Evolutionary conservation across 495 filamentous ascomycete species (phyloP).

Genomic region (Penicillium antarcticum): DNA sequence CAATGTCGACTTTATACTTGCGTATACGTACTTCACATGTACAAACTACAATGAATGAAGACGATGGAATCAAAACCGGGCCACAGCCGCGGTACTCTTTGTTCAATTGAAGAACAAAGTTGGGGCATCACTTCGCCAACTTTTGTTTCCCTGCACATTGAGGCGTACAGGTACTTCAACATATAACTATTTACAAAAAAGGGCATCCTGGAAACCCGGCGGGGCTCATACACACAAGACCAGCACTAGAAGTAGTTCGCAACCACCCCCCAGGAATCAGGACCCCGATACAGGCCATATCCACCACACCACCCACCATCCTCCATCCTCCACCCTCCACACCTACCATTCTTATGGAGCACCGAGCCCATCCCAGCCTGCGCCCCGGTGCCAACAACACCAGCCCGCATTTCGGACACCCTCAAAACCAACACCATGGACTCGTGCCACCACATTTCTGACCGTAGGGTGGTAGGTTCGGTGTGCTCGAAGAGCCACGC

Average conservation of each 20-base stretch:
- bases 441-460: conserved; percentile 21
- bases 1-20: no score
- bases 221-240: not conserved
- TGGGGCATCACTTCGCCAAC: no score
- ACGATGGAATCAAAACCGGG: no score
- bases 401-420: conserved; percentile 18
- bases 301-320: conserved; percentile 11
- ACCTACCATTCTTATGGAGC: conserved; percentile 25
- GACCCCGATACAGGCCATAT: not conserved
- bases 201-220: not conserved
- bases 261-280: conserved; percentile 1
- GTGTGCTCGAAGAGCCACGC: conserved; percentile 41
- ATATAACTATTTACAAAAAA: not conserved
- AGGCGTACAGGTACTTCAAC: no score
- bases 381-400: conserved; percentile 29
- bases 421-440: conserved; percentile 31
- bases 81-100: no score
- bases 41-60: no score
- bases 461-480: conserved; percentile 36
- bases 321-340: no score
- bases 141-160: no score
- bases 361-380: conserved; percentile 35
- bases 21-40: no score
- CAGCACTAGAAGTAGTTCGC: not conserved
- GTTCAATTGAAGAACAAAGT: no score